phyloP scores from a whole-genome alignment of 2,329 filamentous ascomycete genomes.

The Exophiala dermatitidis region DNA sequence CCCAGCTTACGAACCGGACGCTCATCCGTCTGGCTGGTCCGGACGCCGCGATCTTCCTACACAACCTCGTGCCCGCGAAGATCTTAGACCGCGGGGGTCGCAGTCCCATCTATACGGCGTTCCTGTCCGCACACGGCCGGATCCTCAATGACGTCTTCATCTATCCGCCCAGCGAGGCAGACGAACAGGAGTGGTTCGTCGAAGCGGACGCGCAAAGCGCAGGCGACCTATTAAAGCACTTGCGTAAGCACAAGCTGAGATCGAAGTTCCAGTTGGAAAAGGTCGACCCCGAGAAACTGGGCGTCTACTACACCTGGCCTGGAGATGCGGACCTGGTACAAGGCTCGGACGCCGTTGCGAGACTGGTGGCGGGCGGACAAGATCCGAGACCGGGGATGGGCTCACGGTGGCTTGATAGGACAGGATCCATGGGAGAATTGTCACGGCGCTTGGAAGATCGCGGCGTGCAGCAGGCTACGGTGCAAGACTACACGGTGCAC shows the following conservation, averaged over 20 bases:
- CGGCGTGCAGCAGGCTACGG: constrained; percentile 24
- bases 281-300: constrained; percentile 55
- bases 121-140: constrained; percentile 77
- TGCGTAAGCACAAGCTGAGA: constrained; percentile 79
- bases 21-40: constrained; percentile 71
- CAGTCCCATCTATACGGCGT: constrained; percentile 63
- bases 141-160: constrained; percentile 86
- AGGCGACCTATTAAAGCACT: constrained; percentile 57
- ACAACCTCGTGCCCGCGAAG: constrained; percentile 76
- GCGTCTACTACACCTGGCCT: constrained; percentile 25
- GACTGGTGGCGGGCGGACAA: constrained; percentile 12
- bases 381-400: constrained; percentile 23
- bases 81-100: constrained; percentile 35
- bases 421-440: constrained; percentile 1
- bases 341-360: background rate
- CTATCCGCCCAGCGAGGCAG: constrained; percentile 53
- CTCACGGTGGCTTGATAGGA: constrained; percentile 13
- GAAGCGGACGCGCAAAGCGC: constrained; percentile 71
- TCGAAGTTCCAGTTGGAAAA: constrained; percentile 66
- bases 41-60: constrained; percentile 76
- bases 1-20: constrained; percentile 60
- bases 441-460: constrained; percentile 21
- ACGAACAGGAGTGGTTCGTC: constrained; percentile 58
- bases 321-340: background rate
- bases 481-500: constrained; percentile 63